Conservation (phyloP, 169 alveolate genomes). For the Cryptosporidium canis region DNA sequence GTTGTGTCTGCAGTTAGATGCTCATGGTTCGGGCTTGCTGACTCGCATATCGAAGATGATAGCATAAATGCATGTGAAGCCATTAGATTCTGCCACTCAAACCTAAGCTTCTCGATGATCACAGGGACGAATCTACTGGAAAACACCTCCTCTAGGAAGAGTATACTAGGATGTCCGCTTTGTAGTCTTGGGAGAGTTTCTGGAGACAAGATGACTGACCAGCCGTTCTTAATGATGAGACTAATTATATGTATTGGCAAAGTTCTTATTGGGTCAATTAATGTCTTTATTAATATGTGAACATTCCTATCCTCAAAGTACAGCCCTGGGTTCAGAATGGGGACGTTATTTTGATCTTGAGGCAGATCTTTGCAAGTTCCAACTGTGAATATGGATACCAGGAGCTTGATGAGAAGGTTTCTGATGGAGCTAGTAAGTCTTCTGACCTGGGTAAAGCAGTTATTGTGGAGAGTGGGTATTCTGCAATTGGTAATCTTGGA, state of each 20-base stretch:
- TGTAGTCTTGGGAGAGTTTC: conserved; percentile 12
- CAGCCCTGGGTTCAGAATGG: not conserved
- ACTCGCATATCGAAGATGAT: not conserved
- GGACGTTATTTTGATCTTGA: not conserved
- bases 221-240: conserved; percentile 5
- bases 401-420: not conserved
- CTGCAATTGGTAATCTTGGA: not conserved
- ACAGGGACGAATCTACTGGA: not conserved
- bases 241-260: conserved; percentile 12
- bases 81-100: conserved; percentile 43
- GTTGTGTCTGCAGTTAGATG: not conserved
- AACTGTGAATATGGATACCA: not conserved
- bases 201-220: conserved; percentile 5
- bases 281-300: not conserved
- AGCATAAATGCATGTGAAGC: conserved; percentile 20
- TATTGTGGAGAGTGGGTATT: not conserved
- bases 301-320: conserved; percentile 2
- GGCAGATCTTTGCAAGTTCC: conserved; percentile 27
- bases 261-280: conserved; percentile 18
- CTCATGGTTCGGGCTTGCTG: not conserved
- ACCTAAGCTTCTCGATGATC: not conserved
- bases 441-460: not conserved
- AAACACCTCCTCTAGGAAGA: conserved; percentile 16
- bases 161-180: not conserved
- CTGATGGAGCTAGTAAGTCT: conserved; percentile 9